These are phyloP conservation scores for Cercospora sp. DNA, from an alignment of 2,329 filamentous ascomycete genomes.

Conservation along the genomic window DNA sequence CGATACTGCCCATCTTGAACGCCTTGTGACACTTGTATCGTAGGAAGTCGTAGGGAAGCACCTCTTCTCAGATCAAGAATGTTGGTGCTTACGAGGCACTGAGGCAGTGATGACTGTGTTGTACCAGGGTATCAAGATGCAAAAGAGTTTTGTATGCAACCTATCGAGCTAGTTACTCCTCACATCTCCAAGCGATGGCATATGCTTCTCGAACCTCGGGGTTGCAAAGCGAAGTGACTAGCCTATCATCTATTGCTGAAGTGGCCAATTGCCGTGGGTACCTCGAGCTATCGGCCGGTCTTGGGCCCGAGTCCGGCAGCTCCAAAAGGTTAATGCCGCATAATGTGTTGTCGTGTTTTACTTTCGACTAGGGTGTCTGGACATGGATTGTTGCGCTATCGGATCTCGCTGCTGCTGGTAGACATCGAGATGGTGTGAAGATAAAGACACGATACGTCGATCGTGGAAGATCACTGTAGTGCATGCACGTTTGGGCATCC, in stretches of 20 bases:
- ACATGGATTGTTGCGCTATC: neutral
- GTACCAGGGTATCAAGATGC: neutral
- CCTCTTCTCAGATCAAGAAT: neutral
- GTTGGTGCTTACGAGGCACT: neutral
- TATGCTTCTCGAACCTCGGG: neutral
- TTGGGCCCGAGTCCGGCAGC: neutral
- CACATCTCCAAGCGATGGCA: neutral
- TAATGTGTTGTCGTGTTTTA: neutral
- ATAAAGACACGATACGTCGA: neutral
- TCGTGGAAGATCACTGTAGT: neutral
- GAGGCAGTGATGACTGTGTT: neutral
- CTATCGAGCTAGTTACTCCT: neutral
- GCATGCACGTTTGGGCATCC: neutral
- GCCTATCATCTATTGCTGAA: neutral
- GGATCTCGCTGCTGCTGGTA: neutral
- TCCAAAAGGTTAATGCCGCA: constrained; percentile 1
- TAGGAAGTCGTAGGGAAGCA: neutral
- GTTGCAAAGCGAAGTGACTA: neutral
- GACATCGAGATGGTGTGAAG: neutral
- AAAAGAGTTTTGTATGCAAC: neutral
- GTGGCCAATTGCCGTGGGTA: neutral
- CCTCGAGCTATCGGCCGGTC: neutral
- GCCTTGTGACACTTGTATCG: neutral
- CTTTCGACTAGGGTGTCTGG: neutral
- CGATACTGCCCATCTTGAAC: constrained; percentile 20